These are phyloP conservation scores for Eucalyptus erythrocorys DNA, from an alignment of 345 rosid species.

Conservation along the genomic window DNA sequence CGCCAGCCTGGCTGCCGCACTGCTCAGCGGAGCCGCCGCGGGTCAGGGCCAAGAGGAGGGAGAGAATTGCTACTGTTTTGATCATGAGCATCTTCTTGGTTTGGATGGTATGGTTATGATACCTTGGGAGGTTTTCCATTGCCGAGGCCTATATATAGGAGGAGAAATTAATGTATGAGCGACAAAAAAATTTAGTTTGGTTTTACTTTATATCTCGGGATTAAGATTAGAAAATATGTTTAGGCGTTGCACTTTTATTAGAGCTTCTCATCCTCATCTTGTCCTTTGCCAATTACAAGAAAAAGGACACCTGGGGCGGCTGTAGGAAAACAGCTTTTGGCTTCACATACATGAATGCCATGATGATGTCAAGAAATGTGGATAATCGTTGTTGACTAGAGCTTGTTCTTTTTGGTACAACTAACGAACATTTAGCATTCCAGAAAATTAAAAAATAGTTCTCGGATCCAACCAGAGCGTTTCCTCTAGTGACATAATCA, in stretches of 20 bases:
- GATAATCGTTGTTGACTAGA: background rate
- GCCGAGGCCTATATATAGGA: background rate
- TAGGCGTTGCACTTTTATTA: background rate
- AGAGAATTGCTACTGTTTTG: background rate
- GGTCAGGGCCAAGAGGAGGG: background rate
- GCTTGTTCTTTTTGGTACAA: background rate
- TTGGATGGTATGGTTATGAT: background rate
- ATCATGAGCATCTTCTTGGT: background rate
- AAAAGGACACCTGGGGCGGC: background rate
- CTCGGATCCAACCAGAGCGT: background rate
- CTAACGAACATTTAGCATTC: background rate
- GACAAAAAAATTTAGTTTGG: background rate
- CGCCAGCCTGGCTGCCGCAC: slow-evolving; percentile 48
- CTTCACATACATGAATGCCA: background rate
- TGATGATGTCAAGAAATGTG: background rate
- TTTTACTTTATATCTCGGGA: background rate
- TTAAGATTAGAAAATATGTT: background rate
- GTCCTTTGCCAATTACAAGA: background rate
- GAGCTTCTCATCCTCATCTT: background rate
- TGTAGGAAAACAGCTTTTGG: background rate
- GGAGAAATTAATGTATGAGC: background rate
- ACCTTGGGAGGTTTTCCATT: background rate
- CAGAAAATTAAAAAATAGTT: background rate
- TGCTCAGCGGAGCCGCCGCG: slow-evolving; percentile 16
- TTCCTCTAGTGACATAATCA: background rate